A percentile compares a stretch with the other conserved stretches of the same genome.
phyloP scores from a whole-genome alignment of 371 early-diverging fungal genomes.

The Gilbertella persicaria region DNA sequence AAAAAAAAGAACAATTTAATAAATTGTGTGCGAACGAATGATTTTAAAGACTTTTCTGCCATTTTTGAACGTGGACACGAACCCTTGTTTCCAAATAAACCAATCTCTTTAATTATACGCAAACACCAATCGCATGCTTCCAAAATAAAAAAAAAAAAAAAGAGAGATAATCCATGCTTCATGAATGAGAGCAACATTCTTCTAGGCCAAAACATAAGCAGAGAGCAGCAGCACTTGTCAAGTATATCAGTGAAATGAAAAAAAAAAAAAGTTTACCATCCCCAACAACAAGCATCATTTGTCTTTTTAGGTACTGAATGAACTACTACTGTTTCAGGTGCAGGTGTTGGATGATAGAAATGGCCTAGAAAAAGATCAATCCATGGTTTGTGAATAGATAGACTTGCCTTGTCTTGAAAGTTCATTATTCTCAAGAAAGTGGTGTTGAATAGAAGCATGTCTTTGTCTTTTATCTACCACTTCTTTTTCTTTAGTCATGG shows the following conservation, averaged over 20 bases:
- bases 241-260: too few species aligned
- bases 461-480: not conserved
- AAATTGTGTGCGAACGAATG: too few species aligned
- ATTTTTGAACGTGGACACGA: not conserved
- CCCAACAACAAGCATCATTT: slow-evolving; percentile 28
- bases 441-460: not conserved
- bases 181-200: slow-evolving; percentile 20
- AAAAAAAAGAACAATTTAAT: too few species aligned
- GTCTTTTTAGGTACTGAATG: slow-evolving; percentile 25
- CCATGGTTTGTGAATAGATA: too few species aligned
- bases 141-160: too few species aligned
- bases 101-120: too few species aligned
- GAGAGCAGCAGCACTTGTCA: slow-evolving; percentile 23
- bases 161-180: too few species aligned
- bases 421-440: not conserved
- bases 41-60: not conserved
- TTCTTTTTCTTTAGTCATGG: not conserved
- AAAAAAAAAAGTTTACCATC: slow-evolving; percentile 21
- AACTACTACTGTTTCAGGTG: slow-evolving; percentile 23
- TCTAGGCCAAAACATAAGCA: slow-evolving; percentile 25
- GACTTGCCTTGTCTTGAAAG: not conserved
- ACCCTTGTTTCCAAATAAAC: slow-evolving; percentile 4
- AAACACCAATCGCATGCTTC: too few species aligned
- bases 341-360: slow-evolving; percentile 27
- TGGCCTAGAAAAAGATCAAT: not conserved